Evolutionary conservation across 2,329 filamentous ascomycete species (phyloP), one percentile per base, ranked within the genome.

Genomic region (Curvularia eragrostidis): DNA sequence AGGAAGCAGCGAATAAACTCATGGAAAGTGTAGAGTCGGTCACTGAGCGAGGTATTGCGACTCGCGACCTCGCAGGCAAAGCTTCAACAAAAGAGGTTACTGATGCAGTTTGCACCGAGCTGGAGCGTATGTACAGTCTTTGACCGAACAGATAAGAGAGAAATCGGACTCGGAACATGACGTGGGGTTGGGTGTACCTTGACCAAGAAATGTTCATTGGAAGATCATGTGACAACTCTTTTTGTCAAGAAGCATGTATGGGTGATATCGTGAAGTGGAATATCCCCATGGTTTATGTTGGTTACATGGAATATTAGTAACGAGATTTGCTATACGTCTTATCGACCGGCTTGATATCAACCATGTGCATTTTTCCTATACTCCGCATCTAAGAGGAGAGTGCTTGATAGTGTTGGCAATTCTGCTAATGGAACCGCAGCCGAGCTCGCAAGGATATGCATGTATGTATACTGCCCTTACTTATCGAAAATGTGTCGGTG

Each of bases 21-120:
- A 80, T 87, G 75, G 77, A 81, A 4, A 79, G 78, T 7, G 82
- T 87, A 0, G 83, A 86, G 68, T 77, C 73, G 3, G 83, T 86
- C 0, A 84, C 80, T 26, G 83, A 82, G 56, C 77, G 76, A 7
- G 83, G 83, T 0, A 73, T 85, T n/a, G 69, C 81, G 28, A 86
- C 85, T 0, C 77, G 77, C 5, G 84, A 87, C 71, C 74, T 87
- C 3, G 84, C 84, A 1, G 84, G 85, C 1, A 74, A 57, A 18
- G 72, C 75, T 0, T 69, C 61, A 8, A 81, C 79, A 0, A 74
- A 78, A 53, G 75, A 80, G 48, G 79, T 80, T 1, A 80, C 78
- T 1, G 72, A 78, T 48, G 79, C 78, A 1, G 77, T 81, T 0
- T 77, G 76, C 54, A 63, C 65, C 5, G 77, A 80, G 58, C 70